phyloP scores from a whole-genome alignment of 108 stramenopile species.

The Nitzschia palea region DNA sequence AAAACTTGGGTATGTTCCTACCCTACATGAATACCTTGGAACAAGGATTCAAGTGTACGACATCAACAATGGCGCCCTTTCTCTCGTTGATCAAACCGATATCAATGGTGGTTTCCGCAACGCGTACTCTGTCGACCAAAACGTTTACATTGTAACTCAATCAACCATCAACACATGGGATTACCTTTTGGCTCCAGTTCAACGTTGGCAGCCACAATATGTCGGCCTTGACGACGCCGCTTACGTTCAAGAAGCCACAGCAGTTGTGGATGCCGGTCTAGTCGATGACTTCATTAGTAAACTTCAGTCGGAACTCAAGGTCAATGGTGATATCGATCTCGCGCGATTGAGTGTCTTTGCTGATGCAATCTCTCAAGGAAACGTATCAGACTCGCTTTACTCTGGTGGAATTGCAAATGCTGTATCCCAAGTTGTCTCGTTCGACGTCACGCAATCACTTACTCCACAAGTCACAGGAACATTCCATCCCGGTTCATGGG shows the following conservation, averaged over 20 bases:
- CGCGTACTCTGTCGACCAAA: constrained; percentile 28
- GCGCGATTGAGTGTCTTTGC: constrained; percentile 22
- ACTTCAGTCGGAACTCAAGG: constrained; percentile 9
- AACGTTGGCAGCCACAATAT: constrained; percentile 22
- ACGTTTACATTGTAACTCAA: constrained; percentile 36
- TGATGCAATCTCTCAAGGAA: constrained; percentile 8
- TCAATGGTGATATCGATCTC: constrained; percentile 20
- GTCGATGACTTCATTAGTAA: constrained; percentile 31
- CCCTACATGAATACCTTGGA: constrained; percentile 26
- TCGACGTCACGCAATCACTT: constrained; percentile 16
- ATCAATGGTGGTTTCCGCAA: constrained; percentile 32
- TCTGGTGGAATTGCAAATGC: constrained; percentile 9
- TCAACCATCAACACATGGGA: constrained; percentile 10
- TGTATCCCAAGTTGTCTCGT: constrained; percentile 29
- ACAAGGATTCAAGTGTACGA: constrained; percentile 37
- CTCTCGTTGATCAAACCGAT: constrained; percentile 1
- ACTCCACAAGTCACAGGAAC: constrained; percentile 6
- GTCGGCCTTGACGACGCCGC: constrained; percentile 29
- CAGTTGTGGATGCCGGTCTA: constrained; percentile 23
- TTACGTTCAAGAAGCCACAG: constrained; percentile 22
- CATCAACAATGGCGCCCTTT: constrained; percentile 19
- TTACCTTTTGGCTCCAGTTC: constrained; percentile 23
- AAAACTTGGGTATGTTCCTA: neutral
- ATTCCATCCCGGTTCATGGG: constrained; percentile 22
- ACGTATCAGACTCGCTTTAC: neutral